Base-by-base conservation (phyloP, 345 rosid species). In the Eucalyptus coolabah region DNA sequence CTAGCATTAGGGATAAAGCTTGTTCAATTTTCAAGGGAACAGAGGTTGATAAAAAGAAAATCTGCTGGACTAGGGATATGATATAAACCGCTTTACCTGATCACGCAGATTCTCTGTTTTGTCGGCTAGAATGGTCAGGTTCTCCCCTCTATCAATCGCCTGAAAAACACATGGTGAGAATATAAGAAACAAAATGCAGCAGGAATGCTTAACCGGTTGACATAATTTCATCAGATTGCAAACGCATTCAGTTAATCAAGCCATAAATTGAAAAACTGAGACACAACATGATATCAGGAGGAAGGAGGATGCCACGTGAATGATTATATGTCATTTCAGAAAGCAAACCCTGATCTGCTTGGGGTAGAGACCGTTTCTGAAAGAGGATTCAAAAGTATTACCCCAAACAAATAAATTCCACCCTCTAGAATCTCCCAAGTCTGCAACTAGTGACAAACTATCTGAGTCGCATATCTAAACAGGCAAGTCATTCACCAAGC, bases 131-230 rank as follows among this genome's bases (percentile, higher is more conserved):
- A 88, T 93, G 12, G 94, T 92, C 88, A 98, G 92, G 91, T 94
- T 93, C 91, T 98, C 98, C 50, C 98, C 99, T 90, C 99, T 95
- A 37, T 97, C 98, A 7, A 97, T 93, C 13, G 97, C 93, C 99
- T 98, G 96, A 86, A 90, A 93, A 47, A 34, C 18, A 59, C 45
- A 3, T 16, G 6, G 13, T 40, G 85, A 77, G 17, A 40, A 77
- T 77, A 23, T 13, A 40, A 23, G 28, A 37, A 40, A 40, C 15
- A 21, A 77, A 21, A 40, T 40, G 47, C 7, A 0, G 85, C 5
- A 2, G 28, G 37, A 77, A 77, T 11, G 83, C 47, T 77, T 21
- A 40, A 77, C 47, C 9, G 1, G 85, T 77, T 0, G 5, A 77
- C 47, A 77, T 77, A 77, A 77, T 77, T 77, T 77, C 16, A 40